These are phyloP conservation scores for Neonectria coccinea DNA, from an alignment of 2,329 filamentous ascomycete genomes.

Conservation along the genomic window DNA sequence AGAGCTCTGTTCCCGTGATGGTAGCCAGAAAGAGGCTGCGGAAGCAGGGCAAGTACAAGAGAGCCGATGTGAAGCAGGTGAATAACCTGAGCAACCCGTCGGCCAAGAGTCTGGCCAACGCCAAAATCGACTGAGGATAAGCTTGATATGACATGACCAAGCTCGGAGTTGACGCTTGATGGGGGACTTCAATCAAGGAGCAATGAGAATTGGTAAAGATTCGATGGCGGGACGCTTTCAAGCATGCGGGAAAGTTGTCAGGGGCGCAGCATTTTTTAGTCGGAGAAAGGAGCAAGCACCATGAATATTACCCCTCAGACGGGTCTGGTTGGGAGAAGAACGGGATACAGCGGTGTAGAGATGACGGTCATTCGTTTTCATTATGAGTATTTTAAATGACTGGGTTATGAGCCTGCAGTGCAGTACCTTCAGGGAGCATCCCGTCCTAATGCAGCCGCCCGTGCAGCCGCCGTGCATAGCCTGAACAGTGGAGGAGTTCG, in stretches of 20 bases:
- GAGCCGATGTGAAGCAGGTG: constrained; percentile 74
- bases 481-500: background rate
- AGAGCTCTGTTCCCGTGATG: constrained; percentile 98
- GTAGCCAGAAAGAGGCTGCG: constrained; percentile 90
- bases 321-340: constrained; percentile 16
- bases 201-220: background rate
- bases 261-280: constrained; percentile 20
- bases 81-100: constrained; percentile 83
- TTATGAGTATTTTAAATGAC: constrained; percentile 22
- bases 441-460: background rate
- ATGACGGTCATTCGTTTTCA: constrained; percentile 20
- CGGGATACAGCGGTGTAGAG: constrained; percentile 11
- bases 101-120: constrained; percentile 74
- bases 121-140: constrained; percentile 76
- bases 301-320: constrained; percentile 23
- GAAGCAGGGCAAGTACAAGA: constrained; percentile 86
- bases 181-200: background rate
- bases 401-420: constrained; percentile 7
- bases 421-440: background rate
- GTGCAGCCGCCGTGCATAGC: constrained; percentile 5
- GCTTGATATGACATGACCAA: background rate
- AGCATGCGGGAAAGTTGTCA: constrained; percentile 11
- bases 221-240: constrained; percentile 11
- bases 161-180: background rate
- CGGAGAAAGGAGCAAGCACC: constrained; percentile 14